phyloP scores from a whole-genome alignment of 495 filamentous ascomycete genomes.

The Hypoxylon intermedium region DNA sequence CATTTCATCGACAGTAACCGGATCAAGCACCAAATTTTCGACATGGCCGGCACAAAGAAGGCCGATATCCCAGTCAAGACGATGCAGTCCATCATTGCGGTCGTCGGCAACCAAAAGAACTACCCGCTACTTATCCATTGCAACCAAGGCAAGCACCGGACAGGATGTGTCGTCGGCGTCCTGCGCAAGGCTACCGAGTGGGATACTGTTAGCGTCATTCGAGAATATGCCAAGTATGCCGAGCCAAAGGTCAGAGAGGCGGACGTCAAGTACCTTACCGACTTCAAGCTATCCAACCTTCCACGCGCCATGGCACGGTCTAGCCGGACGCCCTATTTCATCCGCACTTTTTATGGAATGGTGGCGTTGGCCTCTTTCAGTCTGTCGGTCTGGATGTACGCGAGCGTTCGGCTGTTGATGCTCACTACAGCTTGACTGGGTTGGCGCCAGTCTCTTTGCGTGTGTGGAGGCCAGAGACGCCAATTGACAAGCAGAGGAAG shows the following conservation, averaged over 20 bases:
- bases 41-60: constrained; percentile 81
- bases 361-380: constrained; percentile 27
- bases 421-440: no score
- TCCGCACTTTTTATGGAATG: constrained; percentile 28
- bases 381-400: constrained; percentile 29
- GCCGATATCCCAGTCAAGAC: constrained; percentile 63
- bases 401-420: constrained; percentile 11
- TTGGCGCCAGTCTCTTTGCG: no score
- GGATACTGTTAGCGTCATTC: constrained; percentile 60
- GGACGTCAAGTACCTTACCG: constrained; percentile 58
- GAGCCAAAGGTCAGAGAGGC: constrained; percentile 65
- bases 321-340: neutral
- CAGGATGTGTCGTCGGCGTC: constrained; percentile 78
- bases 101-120: constrained; percentile 70
- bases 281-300: constrained; percentile 46
- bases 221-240: constrained; percentile 73
- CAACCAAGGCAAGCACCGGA: constrained; percentile 90
- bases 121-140: constrained; percentile 84
- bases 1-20: constrained; percentile 66
- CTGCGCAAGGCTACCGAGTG: constrained; percentile 71
- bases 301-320: neutral
- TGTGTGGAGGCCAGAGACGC: no score
- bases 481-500: neutral
- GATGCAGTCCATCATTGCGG: constrained; percentile 67
- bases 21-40: constrained; percentile 72